These are phyloP conservation scores for Daldinia sp. DNA, from an alignment of 2,329 filamentous ascomycete genomes.

Conservation along the genomic window DNA sequence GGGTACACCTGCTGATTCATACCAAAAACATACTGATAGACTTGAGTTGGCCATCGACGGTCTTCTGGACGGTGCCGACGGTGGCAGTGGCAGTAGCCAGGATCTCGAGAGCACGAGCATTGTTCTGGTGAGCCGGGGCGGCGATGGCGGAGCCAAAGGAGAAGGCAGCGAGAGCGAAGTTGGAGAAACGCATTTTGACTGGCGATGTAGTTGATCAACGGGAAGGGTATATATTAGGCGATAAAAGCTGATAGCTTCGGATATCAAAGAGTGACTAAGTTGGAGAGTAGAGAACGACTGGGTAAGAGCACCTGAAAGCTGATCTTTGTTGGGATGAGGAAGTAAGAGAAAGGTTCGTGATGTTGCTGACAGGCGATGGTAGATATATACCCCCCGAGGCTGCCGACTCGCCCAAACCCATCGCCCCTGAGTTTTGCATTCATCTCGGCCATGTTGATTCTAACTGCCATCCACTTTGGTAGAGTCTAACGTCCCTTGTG, in stretches of 20 bases:
- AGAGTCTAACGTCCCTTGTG: constrained; percentile 16
- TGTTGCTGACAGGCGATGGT: constrained; percentile 25
- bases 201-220: constrained; percentile 17
- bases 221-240: constrained; percentile 18
- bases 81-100: constrained; percentile 28
- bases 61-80: constrained; percentile 33
- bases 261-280: constrained; percentile 43
- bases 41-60: constrained; percentile 35
- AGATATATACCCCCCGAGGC: constrained; percentile 35
- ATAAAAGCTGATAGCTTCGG: constrained; percentile 31
- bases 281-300: constrained; percentile 40
- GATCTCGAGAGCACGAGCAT: constrained; percentile 25
- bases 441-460: constrained; percentile 23
- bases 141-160: constrained; percentile 46
- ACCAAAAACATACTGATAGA: constrained; percentile 33
- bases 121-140: constrained; percentile 34
- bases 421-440: constrained; percentile 28
- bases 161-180: constrained; percentile 44
- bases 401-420: neutral
- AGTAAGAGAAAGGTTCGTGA: constrained; percentile 19
- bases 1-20: neutral
- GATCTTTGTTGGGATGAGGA: constrained; percentile 35
- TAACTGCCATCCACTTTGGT: constrained; percentile 15
- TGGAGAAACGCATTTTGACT: constrained; percentile 47
- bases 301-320: constrained; percentile 39